Conservation (phyloP, 1,284 basidiomycete species). For the Mrakiaceae sp. region DNA sequence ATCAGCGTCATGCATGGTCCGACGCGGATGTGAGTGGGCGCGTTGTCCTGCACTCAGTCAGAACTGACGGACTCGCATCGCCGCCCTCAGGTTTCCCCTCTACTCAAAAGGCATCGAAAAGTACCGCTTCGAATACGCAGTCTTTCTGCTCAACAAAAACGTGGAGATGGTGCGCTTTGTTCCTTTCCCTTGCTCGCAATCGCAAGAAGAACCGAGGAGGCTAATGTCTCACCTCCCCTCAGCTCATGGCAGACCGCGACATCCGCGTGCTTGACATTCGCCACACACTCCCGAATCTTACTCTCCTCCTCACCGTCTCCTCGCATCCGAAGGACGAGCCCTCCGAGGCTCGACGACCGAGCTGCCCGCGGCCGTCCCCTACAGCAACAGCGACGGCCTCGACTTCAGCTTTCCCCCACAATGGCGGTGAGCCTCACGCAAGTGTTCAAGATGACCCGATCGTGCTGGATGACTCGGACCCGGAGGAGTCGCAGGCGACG, state of each 20-base stretch:
- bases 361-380: too few species aligned
- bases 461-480: too few species aligned
- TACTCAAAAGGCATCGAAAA: constrained; percentile 89
- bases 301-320: constrained; percentile 68
- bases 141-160: constrained; percentile 93
- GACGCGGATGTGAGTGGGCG: constrained; percentile 52
- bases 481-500: too few species aligned
- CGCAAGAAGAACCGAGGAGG: too few species aligned
- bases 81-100: constrained; percentile 64
- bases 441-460: too few species aligned
- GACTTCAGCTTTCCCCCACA: too few species aligned
- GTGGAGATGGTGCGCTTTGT: constrained; percentile 64
- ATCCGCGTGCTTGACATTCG: constrained; percentile 81
- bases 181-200: constrained; percentile 20
- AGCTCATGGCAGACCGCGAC: constrained; percentile 84
- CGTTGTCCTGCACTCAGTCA: constrained; percentile 1
- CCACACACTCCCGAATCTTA: constrained; percentile 91
- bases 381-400: too few species aligned
- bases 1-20: constrained; percentile 90
- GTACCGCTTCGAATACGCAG: constrained; percentile 95
- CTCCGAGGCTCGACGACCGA: too few species aligned
- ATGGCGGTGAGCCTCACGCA: too few species aligned
- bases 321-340: background rate
- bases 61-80: constrained; percentile 13
- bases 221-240: background rate